Conservation (phyloP, 768 basidiomycete genomes). For the Paxillus ammoniavirescens region DNA sequence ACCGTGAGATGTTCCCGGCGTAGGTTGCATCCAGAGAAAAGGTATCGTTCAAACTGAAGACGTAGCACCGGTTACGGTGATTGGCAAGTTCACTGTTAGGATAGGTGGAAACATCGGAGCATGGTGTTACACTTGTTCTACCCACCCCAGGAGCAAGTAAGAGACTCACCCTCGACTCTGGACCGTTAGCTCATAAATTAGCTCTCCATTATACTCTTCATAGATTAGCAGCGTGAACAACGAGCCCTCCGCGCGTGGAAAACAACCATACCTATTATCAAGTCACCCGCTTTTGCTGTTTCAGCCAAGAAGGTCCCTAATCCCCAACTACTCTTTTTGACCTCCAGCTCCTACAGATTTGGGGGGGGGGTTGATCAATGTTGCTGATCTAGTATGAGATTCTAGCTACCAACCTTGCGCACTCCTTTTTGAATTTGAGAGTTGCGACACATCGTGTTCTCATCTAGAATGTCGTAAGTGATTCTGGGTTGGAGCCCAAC, state of each 20-base stretch:
- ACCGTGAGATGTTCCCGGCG: slow-evolving; percentile 63
- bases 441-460: slow-evolving; percentile 43
- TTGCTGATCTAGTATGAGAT: not conserved
- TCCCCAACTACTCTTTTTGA: slow-evolving; percentile 47
- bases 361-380: not conserved
- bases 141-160: not conserved
- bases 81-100: slow-evolving; percentile 40
- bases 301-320: slow-evolving; percentile 55
- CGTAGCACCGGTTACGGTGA: slow-evolving; percentile 58
- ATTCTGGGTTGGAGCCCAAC: not conserved
- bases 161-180: slow-evolving; percentile 49
- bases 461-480: slow-evolving; percentile 20
- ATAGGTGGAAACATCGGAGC: too few relatives aligned
- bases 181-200: slow-evolving; percentile 48
- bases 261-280: slow-evolving; percentile 41
- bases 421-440: slow-evolving; percentile 44
- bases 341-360: slow-evolving; percentile 38
- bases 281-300: slow-evolving; percentile 40
- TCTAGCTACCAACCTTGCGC: slow-evolving; percentile 38
- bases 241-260: not conserved
- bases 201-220: slow-evolving; percentile 68
- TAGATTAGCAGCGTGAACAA: not conserved
- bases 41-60: slow-evolving; percentile 51
- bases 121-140: too few relatives aligned
- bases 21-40: slow-evolving; percentile 53